Conservation (phyloP, 176 grass and related monocot genomes). For the Paspalum vaginatum region DNA sequence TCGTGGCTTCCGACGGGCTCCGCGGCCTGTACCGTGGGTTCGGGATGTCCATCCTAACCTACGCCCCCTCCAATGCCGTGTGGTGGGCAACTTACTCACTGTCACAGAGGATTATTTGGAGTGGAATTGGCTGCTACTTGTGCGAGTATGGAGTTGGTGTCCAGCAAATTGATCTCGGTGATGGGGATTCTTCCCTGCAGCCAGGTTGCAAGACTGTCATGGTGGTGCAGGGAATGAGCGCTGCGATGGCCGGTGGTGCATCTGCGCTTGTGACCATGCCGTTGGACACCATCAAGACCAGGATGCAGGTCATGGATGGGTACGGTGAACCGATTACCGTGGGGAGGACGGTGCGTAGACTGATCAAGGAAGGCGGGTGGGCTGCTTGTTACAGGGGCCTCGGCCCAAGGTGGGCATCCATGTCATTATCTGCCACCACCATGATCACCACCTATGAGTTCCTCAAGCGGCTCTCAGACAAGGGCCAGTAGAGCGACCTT, state of each 20-base stretch:
- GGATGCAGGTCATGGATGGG: slow-evolving; percentile 86
- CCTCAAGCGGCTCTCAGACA: slow-evolving; percentile 77
- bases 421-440: slow-evolving; percentile 78
- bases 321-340: slow-evolving; percentile 51
- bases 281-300: slow-evolving; percentile 83
- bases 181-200: slow-evolving; percentile 47
- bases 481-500: slow-evolving; percentile 48
- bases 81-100: slow-evolving; percentile 84
- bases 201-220: slow-evolving; percentile 68
- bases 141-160: slow-evolving; percentile 61
- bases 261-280: slow-evolving; percentile 78
- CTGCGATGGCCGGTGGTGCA: slow-evolving; percentile 61
- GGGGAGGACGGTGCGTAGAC: slow-evolving; percentile 48
- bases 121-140: slow-evolving; percentile 60
- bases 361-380: slow-evolving; percentile 79
- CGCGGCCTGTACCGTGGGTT: slow-evolving; percentile 76
- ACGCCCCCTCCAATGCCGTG: slow-evolving; percentile 79
- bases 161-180: slow-evolving; percentile 43
- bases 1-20: slow-evolving; percentile 53
- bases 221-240: slow-evolving; percentile 73
- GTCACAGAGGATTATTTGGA: slow-evolving; percentile 73
- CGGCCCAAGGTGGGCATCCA: slow-evolving; percentile 83
- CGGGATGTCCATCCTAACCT: slow-evolving; percentile 83
- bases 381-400: slow-evolving; percentile 72
- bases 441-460: slow-evolving; percentile 93